Base-by-base conservation (phyloP, 495 filamentous ascomycete genomes). In the Penicillium daleae region DNA sequence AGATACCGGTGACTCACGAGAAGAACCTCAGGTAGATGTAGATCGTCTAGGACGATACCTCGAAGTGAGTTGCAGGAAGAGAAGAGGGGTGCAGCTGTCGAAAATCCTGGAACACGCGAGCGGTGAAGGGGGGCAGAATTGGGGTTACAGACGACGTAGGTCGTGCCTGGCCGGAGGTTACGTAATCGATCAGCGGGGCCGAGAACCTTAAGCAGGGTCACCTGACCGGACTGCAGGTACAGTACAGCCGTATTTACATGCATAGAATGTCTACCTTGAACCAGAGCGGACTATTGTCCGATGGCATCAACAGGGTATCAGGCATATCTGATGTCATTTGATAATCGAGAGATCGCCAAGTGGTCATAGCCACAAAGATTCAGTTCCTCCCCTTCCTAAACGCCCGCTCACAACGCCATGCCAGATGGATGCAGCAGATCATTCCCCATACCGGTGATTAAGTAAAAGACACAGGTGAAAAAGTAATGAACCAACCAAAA, bases 121-220 rank as follows among this genome's bases (percentile, higher is more conserved):
- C 69, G 66, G 68, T 68, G 57, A 63, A 1, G 13, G 13, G 8
- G 4, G 60, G 66, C 66, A 71, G 52, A 69, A 71, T 51, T 40
- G 21, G 46, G 33, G 37, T 60, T 57, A 35, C n/a, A 22, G 52
- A 19, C 54, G n/a, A n/a, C n/a, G n/a, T n/a, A 21, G 40, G 42
- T 52, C 49, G 61, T 65, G 39, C 66, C 64, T 66, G 60, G 40
- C 49, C 39, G 26, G 17, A 51, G 50, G 27, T 50, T 24, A 56
- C 12, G 51, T 57, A 56, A 57, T 51, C 62, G 42, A 62, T 56
- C 40, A 27, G 19, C 44, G 50, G 50, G 50, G 17, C 2, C 27
- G 53, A 31, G 35, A 26, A 39, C 21, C 33, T 56, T 54, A 35
- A 54, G 5, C 19, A n/a, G 10, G 7, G 27, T 54, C 51, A 32